A percentile compares a stretch with the other conserved stretches of the same genome.
Evolutionary conservation across 305 asterid species (phyloP).

Genomic region (Fraxinus ornus): DNA sequence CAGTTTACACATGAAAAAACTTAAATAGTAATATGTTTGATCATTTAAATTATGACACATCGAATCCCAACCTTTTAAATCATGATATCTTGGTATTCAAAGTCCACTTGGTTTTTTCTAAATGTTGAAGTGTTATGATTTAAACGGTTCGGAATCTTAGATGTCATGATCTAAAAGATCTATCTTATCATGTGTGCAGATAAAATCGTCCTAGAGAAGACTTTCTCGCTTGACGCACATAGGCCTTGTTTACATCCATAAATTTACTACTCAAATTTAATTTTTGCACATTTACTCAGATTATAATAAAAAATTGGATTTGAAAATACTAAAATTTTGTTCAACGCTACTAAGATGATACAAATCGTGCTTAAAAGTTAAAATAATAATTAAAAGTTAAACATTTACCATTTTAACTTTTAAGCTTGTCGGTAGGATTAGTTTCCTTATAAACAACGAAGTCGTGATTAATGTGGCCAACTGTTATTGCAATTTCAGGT

Average conservation of each 20-base stretch:
- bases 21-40: neutral
- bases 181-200: neutral
- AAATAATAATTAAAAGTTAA: neutral
- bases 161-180: neutral
- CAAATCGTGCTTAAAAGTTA: neutral
- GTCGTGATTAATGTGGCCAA: neutral
- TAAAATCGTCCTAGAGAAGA: neutral
- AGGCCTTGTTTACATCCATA: neutral
- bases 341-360: neutral
- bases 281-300: neutral
- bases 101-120: neutral
- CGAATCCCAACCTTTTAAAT: neutral
- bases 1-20: neutral
- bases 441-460: neutral
- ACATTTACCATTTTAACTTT: neutral
- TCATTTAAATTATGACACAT: neutral
- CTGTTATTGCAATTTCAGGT: neutral
- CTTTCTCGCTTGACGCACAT: neutral
- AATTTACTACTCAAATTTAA: neutral
- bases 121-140: neutral
- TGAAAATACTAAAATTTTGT: neutral
- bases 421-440: neutral
- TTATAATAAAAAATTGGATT: neutral
- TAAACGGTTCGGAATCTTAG: too few species aligned
- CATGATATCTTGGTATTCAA: too few species aligned